Evolutionary conservation across 2,329 filamentous ascomycete species (phyloP).

Genomic region (Neurospora sp.): DNA sequence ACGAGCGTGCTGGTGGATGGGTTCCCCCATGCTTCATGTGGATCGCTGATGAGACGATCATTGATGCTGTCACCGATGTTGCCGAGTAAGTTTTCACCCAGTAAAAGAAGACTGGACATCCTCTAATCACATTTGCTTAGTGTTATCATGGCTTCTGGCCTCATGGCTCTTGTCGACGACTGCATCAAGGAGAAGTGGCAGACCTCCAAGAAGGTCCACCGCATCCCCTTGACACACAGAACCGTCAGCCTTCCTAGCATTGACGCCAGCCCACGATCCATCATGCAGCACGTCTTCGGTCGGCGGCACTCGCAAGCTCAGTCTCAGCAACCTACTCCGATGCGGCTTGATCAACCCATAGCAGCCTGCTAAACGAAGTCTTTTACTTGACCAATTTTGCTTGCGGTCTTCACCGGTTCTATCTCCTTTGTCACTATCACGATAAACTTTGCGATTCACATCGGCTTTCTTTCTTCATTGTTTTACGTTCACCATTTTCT

Average conservation of each 20-base stretch:
- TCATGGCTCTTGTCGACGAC: conserved; percentile 83
- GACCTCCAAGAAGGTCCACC: conserved; percentile 31
- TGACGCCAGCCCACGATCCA: conserved; percentile 21
- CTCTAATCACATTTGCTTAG: conserved; percentile 33
- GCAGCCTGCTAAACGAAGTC: conserved; percentile 12
- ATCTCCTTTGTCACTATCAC: conserved; percentile 7
- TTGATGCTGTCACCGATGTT: conserved; percentile 65
- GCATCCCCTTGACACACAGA: conserved; percentile 25
- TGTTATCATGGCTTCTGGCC: conserved; percentile 80
- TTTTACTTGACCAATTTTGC: conserved; percentile 1
- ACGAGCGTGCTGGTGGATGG: conserved; percentile 76
- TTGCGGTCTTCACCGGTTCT: neutral
- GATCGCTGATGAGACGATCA: conserved; percentile 66
- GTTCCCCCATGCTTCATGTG: conserved; percentile 84
- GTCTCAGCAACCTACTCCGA: conserved; percentile 9
- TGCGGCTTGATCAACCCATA: conserved; percentile 15
- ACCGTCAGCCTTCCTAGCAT: conserved; percentile 26
- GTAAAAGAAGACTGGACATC: conserved; percentile 18
- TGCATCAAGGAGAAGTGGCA: conserved; percentile 75
- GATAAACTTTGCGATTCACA: conserved; percentile 1
- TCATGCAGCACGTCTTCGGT: conserved; percentile 26
- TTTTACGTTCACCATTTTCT: neutral
- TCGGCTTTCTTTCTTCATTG: conserved; percentile 5
- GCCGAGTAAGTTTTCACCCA: conserved; percentile 58
- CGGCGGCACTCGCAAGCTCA: conserved; percentile 19